phyloP scores from a whole-genome alignment of 108 stramenopile species.

The Skeletonema tropicum region DNA sequence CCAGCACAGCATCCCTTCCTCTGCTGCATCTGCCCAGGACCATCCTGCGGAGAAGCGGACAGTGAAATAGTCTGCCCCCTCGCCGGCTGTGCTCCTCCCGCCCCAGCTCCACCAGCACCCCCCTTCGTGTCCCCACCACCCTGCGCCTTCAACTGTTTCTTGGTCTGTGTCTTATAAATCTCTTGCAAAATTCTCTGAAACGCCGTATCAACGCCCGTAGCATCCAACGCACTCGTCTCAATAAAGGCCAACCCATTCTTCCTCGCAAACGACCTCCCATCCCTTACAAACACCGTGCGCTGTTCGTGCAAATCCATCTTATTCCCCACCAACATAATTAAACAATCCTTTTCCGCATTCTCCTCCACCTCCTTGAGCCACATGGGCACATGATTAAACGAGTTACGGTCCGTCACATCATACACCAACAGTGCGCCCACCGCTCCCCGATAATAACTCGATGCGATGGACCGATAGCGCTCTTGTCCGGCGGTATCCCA shows the following conservation, averaged over 20 bases:
- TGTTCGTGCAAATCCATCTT: conserved; percentile 69
- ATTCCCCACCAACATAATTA: conserved; percentile 70
- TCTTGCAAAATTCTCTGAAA: conserved; percentile 95
- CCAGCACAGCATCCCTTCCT: conserved; percentile 38
- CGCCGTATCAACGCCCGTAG: conserved; percentile 95
- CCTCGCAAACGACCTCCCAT: conserved; percentile 59
- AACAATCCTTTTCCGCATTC: conserved; percentile 66
- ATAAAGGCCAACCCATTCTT: conserved; percentile 89
- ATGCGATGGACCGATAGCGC: conserved; percentile 65
- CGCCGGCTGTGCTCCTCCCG: conserved; percentile 28
- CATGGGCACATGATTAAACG: conserved; percentile 69
- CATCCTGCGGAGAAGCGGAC: conserved; percentile 37
- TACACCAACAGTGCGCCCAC: conserved; percentile 71
- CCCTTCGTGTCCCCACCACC: conserved; percentile 15
- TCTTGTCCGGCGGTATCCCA: conserved; percentile 96
- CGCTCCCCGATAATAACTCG: conserved; percentile 60
- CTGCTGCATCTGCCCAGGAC: conserved; percentile 18
- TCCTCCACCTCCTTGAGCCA: conserved; percentile 78
- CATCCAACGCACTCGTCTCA: conserved; percentile 96
- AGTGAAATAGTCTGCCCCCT: conserved; percentile 56
- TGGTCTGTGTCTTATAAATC: conserved; percentile 70
- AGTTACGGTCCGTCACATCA: conserved; percentile 62
- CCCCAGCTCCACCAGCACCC: conserved; percentile 16
- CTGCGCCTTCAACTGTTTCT: conserved; percentile 58
- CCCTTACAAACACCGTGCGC: conserved; percentile 59